phyloP scores from a whole-genome alignment of 176 grass and related monocot species.

The Puccinellia tenuiflora region DNA sequence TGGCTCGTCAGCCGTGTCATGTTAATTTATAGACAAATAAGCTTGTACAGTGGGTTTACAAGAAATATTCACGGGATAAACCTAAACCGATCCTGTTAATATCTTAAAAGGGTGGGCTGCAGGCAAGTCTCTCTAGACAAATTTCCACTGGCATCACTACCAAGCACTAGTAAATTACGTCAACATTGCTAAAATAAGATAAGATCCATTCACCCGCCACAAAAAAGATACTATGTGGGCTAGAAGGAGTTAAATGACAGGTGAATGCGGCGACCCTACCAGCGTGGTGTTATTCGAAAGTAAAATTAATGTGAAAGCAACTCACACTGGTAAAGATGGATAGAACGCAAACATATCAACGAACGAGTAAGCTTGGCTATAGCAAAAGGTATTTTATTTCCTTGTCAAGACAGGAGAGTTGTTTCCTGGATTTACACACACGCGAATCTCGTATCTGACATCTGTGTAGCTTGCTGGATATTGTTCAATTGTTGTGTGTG shows the following conservation, averaged over 20 bases:
- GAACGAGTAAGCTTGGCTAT: not conserved
- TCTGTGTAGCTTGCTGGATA: too few species aligned
- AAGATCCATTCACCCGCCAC: not conserved
- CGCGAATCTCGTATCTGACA: too few species aligned
- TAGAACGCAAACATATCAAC: not conserved
- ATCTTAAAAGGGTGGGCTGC: too few species aligned
- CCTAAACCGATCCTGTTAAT: too few species aligned
- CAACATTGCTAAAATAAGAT: not conserved
- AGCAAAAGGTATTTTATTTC: not conserved
- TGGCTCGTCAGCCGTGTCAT: too few species aligned
- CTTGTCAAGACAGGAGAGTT: not conserved
- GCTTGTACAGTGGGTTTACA: too few species aligned
- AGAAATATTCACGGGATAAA: too few species aligned
- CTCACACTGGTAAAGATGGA: not conserved
- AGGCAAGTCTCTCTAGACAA: not conserved
- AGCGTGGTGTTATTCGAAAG: not conserved
- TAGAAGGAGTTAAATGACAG: not conserved
- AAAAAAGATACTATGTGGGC: not conserved
- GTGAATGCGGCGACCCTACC: not conserved
- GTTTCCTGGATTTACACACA: not conserved
- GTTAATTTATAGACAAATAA: too few species aligned
- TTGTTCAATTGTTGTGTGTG: too few species aligned
- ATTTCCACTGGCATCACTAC: not conserved
- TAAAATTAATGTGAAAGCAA: slow-evolving; percentile 22
- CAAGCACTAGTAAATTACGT: not conserved